A percentile compares a stretch with the other conserved stretches of the same genome.
Conservation (phyloP, 2,329 filamentous ascomycete genomes). For the Lachnellula suecica region DNA sequence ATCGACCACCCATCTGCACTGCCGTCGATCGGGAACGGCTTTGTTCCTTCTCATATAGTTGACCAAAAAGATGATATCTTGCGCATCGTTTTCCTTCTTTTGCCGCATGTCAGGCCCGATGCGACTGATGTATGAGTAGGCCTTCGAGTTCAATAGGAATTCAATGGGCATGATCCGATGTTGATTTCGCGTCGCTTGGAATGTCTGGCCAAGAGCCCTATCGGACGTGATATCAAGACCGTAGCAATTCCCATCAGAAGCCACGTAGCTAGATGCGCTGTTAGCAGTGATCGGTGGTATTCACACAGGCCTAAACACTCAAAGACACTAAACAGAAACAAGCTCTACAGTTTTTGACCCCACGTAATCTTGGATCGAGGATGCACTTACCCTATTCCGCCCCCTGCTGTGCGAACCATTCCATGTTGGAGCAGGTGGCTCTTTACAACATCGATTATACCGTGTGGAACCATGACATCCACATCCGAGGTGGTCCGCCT, state of each 20-base stretch:
- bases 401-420: background rate
- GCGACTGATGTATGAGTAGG: background rate
- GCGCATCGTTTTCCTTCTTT: background rate
- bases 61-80: background rate
- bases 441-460: background rate
- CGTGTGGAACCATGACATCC: constrained; percentile 1
- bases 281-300: too few species aligned
- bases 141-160: background rate
- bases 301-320: too few species aligned
- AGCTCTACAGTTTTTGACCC: background rate
- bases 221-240: background rate
- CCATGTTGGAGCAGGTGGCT: background rate
- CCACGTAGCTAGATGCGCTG: background rate
- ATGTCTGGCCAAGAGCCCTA: background rate
- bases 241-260: background rate
- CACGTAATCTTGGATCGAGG: background rate
- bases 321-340: too few species aligned
- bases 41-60: background rate
- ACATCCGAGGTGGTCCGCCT: background rate
- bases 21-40: background rate
- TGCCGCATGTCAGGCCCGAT: background rate
- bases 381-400: background rate
- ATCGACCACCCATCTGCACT: background rate
- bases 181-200: background rate
- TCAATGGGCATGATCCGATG: background rate